Base-by-base conservation (phyloP, 139 green algal genomes). In the Asterochloris sp. region DNA sequence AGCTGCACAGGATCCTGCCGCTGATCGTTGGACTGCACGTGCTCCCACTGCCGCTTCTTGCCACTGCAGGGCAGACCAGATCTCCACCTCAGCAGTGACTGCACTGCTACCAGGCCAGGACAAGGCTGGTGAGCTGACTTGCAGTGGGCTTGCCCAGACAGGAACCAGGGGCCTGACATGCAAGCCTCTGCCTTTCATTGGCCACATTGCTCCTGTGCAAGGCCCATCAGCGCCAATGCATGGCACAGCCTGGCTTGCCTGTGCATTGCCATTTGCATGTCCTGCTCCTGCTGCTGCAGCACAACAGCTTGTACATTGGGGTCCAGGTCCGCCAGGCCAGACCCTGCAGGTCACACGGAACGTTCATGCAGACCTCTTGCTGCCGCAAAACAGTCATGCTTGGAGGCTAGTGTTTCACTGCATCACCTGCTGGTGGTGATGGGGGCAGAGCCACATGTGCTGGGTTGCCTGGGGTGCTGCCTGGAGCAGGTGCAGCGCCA, bases 231-330 rank as follows among this genome's bases (percentile, higher is more conserved):
- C 14, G 69, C n/a, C 23, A 76, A 38, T 9, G n/a, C 26, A 24
- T 4, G 11, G 69, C 69, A 76, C 24, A 54, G n/a, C 61, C 62
- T 28, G 47, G 26, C 61, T 47, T 27, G 62, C 24, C n/a, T 26
- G 66, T 28, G 61, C 63, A 81, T 11, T 8, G 63, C 77, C 23
- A 73, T 62, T 0, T 74, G 77, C 62, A 81, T 62, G 16, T 63
- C 77, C 27, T 23, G 15, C 10, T 81, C 77, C 77, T 81, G 77
- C 77, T 81, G 62, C 62, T 81, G 77, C 62, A 81, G 26, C 8
- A 81, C 77, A 74, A 62, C 28, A 28, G 77, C 77, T 28, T 81
- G 77, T 16, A 64, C 77, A 38, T 63, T 62, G 19, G 73, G 62
- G 11, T 73, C 27, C 24, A 80, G n/a, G 14, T 69, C 60, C 19